Evolutionary conservation across 352 stramenopile species (phyloP).

Genomic region (Phytophthora lateralis): DNA sequence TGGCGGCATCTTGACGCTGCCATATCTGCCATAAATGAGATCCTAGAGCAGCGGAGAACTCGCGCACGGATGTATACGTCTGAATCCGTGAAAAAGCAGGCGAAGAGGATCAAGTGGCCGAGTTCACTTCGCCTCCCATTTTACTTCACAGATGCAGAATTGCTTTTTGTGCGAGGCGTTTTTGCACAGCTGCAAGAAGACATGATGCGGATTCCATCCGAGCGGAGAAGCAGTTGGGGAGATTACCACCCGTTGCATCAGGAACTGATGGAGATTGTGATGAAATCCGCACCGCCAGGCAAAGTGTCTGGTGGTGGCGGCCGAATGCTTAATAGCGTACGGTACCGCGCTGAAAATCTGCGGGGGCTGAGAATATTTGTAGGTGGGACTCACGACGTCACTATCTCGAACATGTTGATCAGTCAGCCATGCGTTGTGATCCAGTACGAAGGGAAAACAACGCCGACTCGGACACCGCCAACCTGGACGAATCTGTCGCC

Average conservation of each 20-base stretch:
- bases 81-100: conserved; percentile 9
- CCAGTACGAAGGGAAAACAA: conserved; percentile 46
- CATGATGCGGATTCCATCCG: conserved; percentile 23
- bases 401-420: conserved; percentile 45
- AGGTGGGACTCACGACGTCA: conserved; percentile 46
- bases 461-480: conserved; percentile 35
- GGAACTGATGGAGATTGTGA: conserved; percentile 42
- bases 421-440: conserved; percentile 57
- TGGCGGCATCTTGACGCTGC: conserved; percentile 30
- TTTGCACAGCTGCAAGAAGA: conserved; percentile 46
- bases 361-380: conserved; percentile 51
- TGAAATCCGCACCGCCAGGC: conserved; percentile 7
- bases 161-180: conserved; percentile 42
- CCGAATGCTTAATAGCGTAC: conserved; percentile 32
- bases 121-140: conserved; percentile 29
- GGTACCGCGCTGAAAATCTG: conserved; percentile 35
- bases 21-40: conserved; percentile 34
- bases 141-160: conserved; percentile 37
- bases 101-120: conserved; percentile 46
- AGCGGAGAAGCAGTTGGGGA: conserved; percentile 44
- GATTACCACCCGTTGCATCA: conserved; percentile 54
- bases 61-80: background rate
- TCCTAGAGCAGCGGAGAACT: conserved; percentile 35
- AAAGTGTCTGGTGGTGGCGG: conserved; percentile 11
- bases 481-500: conserved; percentile 67